These are phyloP conservation scores for Lactarius hengduanensis DNA, from an alignment of 768 basidiomycete genomes.

Conservation along the genomic window DNA sequence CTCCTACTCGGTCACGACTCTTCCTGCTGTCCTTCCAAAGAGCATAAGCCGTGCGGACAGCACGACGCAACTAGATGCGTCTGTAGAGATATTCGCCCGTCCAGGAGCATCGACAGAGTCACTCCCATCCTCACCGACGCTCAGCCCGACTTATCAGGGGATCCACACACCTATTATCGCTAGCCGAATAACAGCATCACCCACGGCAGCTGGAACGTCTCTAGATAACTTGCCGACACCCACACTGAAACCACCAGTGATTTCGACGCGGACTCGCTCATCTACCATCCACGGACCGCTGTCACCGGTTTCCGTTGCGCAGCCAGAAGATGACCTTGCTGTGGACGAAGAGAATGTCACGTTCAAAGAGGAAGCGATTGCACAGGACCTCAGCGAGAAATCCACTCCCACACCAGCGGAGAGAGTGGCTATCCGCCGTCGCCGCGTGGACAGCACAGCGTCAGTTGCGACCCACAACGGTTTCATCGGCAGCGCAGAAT, in stretches of 20 bases:
- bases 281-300: constrained; percentile 25
- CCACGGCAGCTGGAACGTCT: not conserved
- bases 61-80: constrained; percentile 59
- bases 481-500: constrained; percentile 72
- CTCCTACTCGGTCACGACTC: constrained; percentile 37
- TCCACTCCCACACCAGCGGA: constrained; percentile 19
- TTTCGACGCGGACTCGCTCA: constrained; percentile 19
- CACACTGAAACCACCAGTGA: not conserved
- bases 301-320: constrained; percentile 4
- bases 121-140: constrained; percentile 42
- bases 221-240: constrained; percentile 19
- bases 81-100: constrained; percentile 72
- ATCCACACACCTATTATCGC: constrained; percentile 3
- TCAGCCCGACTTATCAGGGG: constrained; percentile 36
- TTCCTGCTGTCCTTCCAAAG: constrained; percentile 37
- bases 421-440: constrained; percentile 18
- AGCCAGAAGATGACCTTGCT: constrained; percentile 13
- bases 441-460: constrained; percentile 36
- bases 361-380: constrained; percentile 11
- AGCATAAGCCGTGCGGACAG: constrained; percentile 36
- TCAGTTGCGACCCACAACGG: constrained; percentile 62
- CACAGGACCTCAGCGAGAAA: constrained; percentile 10
- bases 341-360: constrained; percentile 25
- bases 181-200: not conserved
- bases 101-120: constrained; percentile 77